Evolutionary conservation across 1,284 basidiomycete genomes (phyloP), one percentile per base, ranked within the genome.

Genomic region (Apiotrichum laibachii): DNA sequence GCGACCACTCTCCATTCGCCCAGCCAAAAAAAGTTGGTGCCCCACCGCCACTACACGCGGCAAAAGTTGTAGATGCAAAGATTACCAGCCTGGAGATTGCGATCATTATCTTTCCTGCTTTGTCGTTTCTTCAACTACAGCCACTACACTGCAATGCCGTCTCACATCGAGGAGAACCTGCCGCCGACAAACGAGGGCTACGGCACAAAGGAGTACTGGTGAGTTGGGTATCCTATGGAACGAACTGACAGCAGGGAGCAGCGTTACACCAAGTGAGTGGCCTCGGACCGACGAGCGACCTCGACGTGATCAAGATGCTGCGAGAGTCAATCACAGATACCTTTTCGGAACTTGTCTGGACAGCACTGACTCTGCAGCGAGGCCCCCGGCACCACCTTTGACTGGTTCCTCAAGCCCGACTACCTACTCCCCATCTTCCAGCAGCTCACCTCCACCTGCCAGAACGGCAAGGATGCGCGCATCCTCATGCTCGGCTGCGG

Each of bases 401-500:
- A 95, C 79, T 95, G 80, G 80, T 78, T 78, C 57, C 63, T 80
- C 35, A 64, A 72, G 37, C 76, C 78, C 0, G 61, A 66, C 31
- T 77, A 77, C 58, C 69, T 78, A 12, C 57, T 78, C 15, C 77
- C 74, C 16, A 58, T 78, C 42, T 68, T 78, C 33, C 68, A 69
- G 37, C 66, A 68, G 19, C 50, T 77, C 7, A 71, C 66, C 5
- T 55, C 46, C n/a, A 61, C 65, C 22, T 47, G 65, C 47, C 43
- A 46, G 42, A 33, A 53, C 31, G 70, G 85, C 59, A 88, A 85
- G 71, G 74, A 77, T 5, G 82, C 86, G 1, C 80, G 83, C 34
- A 89, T 95, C 64, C 77, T 94, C 59, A 90, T 95, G 85, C 84
- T 96, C 10, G 92, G 92, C 50, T 95, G 92, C 71, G 92, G 92